These are phyloP conservation scores for Dipodascus albidus DNA, from an alignment of 805 yeast species.

Conservation along the genomic window DNA sequence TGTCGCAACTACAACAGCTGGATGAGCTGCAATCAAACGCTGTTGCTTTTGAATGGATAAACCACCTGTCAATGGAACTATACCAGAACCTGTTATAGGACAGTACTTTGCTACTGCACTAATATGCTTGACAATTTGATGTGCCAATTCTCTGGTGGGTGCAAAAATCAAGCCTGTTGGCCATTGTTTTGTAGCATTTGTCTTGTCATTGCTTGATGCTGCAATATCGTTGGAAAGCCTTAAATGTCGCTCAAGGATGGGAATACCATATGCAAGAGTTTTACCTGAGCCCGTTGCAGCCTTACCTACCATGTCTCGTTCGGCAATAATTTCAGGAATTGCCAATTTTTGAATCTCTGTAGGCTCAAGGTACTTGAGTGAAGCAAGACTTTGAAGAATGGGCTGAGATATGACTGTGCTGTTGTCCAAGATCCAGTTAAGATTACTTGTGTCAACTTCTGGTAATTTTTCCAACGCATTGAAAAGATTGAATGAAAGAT, in stretches of 20 bases:
- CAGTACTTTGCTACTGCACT: constrained; percentile 35
- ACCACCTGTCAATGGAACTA: constrained; percentile 87
- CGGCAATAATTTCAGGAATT: constrained; percentile 63
- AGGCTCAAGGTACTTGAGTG: constrained; percentile 52
- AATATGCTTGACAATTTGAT: constrained; percentile 80
- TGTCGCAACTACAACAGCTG: constrained; percentile 80
- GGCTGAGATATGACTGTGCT: constrained; percentile 38
- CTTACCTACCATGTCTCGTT: constrained; percentile 82
- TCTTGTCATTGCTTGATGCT: constrained; percentile 3
- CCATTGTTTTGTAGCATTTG: constrained; percentile 14
- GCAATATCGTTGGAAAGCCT: constrained; percentile 4
- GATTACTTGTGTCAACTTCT: constrained; percentile 17
- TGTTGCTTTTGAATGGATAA: constrained; percentile 89
- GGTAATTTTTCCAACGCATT: constrained; percentile 12
- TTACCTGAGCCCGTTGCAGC: constrained; percentile 98
- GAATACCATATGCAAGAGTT: constrained; percentile 90
- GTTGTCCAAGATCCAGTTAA: constrained; percentile 26
- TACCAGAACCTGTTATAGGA: constrained; percentile 42
- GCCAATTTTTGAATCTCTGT: constrained; percentile 73
- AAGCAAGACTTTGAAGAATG: constrained; percentile 47
- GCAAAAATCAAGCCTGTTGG: constrained; percentile 78
- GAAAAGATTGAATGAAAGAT: constrained; percentile 12
- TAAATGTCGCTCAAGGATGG: constrained; percentile 63
- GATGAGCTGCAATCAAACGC: constrained; percentile 55
- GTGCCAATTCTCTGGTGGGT: constrained; percentile 95